Percentiles rank a stretch among this genome's conserved stretches.
Evolutionary conservation across 495 filamentous ascomycete species (phyloP).

Genomic region (Penicillium samsonianum): DNA sequence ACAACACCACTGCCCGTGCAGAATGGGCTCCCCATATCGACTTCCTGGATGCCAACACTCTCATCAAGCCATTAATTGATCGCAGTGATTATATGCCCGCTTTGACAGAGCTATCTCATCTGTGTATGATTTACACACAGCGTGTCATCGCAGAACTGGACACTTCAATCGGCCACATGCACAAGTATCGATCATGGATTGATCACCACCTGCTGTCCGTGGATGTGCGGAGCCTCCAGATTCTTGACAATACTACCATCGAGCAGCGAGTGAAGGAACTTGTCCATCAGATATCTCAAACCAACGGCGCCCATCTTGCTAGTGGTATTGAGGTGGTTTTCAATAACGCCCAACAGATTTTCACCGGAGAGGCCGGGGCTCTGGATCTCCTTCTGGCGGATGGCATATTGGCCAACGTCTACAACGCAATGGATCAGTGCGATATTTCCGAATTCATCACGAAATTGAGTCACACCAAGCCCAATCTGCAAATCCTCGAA

Average conservation of each 20-base stretch:
- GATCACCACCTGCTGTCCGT: constrained; percentile 8
- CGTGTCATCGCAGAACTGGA: constrained; percentile 4
- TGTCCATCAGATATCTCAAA: neutral
- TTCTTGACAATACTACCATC: constrained; percentile 7
- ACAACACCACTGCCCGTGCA: neutral
- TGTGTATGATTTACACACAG: constrained; percentile 22
- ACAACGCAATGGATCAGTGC: constrained; percentile 24
- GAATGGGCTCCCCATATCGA: constrained; percentile 25
- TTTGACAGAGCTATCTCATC: constrained; percentile 6
- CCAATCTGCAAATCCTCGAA: constrained; percentile 45
- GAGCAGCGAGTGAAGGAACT: neutral
- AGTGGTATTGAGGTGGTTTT: constrained; percentile 17
- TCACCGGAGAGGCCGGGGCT: constrained; percentile 21
- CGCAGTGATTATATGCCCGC: constrained; percentile 1
- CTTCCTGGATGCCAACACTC: constrained; percentile 12
- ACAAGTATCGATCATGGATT: constrained; percentile 17
- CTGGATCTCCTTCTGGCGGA: constrained; percentile 36
- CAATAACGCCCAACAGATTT: constrained; percentile 19
- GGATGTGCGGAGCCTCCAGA: constrained; percentile 2
- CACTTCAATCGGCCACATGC: constrained; percentile 14
- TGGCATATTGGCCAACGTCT: constrained; percentile 30
- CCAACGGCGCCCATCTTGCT: neutral
- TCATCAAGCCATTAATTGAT: constrained; percentile 18
- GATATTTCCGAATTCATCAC: constrained; percentile 25
- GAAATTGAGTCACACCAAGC: constrained; percentile 39